A percentile compares a stretch with the other conserved stretches of the same genome.
phyloP scores from a whole-genome alignment of 306 rosid species.

The Sophora flavescens region DNA sequence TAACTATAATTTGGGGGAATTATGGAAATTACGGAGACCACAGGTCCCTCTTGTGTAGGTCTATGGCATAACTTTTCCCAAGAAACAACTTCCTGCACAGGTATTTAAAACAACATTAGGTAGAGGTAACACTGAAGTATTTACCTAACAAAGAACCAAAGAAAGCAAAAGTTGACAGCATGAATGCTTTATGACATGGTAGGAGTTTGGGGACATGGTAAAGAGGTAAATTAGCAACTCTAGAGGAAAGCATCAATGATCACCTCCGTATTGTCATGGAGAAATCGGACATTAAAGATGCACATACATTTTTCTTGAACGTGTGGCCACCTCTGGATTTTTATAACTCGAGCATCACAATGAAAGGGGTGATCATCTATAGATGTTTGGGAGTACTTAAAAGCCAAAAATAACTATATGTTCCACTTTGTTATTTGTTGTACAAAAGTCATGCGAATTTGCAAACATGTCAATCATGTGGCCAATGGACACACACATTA shows the following conservation, averaged over 20 bases:
- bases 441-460: too few species aligned
- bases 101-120: conserved; percentile 31
- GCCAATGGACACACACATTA: too few species aligned
- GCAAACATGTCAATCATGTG: too few species aligned
- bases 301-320: conserved; percentile 54
- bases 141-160: conserved; percentile 2
- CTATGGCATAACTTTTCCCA: conserved; percentile 51
- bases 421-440: too few species aligned
- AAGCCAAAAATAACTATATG: too few species aligned
- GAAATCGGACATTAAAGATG: conserved; percentile 64
- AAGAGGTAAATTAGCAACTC: background rate
- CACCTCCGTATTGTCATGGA: conserved; percentile 68
- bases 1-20: too few species aligned
- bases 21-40: too few species aligned
- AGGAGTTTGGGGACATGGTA: background rate
- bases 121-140: conserved; percentile 22
- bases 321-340: conserved; percentile 47
- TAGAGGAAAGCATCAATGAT: background rate
- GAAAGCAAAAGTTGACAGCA: conserved; percentile 1
- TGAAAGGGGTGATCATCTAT: conserved; percentile 57
- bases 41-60: conserved; percentile 50
- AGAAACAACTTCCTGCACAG: conserved; percentile 49
- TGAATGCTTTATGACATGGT: background rate
- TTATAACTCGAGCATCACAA: conserved; percentile 51
- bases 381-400: too few species aligned